Evolutionary conservation across 176 grass and related monocot species (phyloP), one percentile per base, ranked within the genome.

Genomic region (Rhipidocladum racemiflorum): DNA sequence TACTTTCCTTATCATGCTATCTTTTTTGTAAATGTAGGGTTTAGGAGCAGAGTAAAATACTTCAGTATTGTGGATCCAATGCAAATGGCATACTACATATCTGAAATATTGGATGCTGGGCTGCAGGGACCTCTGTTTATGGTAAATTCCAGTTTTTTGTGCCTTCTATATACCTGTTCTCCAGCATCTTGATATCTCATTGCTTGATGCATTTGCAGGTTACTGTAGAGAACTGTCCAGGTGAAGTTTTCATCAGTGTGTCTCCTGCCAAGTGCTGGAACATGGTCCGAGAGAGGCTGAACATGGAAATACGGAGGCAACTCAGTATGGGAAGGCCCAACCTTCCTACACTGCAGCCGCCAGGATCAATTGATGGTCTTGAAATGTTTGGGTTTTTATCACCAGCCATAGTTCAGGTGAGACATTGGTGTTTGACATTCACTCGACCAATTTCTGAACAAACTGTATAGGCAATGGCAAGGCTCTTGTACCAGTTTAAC

Each of bases 241-340:
- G 78, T 34, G 92, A 94, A 92, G 82, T 92, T 87, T 94, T 94
- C 55, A 81, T 94, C 43, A 87, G 92, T 46, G 57, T 87, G 24
- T 89, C 92, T 66, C 87, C 90, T 65, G 81, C 87, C 40, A 92
- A 83, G 83, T 94, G 92, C 65, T 97, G 92, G 95, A 91, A 97
- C 42, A 94, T 97, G 95, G 90, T 94, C 74, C 91, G 92, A 71
- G 92, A 92, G 77, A 97, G 85, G 81, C 87, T 97, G 76, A 97
- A 94, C 78, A 49, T 94, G 84, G 88, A 97, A 92, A 94, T 97
- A 75, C 87, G 88, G 74, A 87, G 86, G 77, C 92, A 90, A 50
- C 80, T 90, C 28, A 75, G 75, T 74, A 92, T 89, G 72, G 90
- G 90, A 85, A 94, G 79, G 53, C 24, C 61, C 65, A 91, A 92